Evolutionary conservation across 164 flowering plant genomes (phyloP).

Genomic region (Aristolochia californica): DNA sequence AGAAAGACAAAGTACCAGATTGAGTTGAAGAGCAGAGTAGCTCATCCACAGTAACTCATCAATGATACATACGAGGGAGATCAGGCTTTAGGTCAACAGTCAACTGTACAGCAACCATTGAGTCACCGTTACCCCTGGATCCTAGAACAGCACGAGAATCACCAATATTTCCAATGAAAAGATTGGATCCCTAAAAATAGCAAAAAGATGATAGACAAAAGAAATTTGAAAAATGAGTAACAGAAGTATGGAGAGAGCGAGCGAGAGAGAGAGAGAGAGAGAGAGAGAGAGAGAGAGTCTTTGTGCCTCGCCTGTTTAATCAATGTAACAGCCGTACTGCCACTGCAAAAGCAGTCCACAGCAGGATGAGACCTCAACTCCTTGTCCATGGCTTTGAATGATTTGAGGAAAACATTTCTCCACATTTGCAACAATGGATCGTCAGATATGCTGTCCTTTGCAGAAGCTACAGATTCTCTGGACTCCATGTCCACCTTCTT

Average conservation of each 20-base stretch:
- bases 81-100: slow-evolving; percentile 87
- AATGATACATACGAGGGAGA: slow-evolving; percentile 58
- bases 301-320: slow-evolving; percentile 58
- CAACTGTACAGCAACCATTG: slow-evolving; percentile 64
- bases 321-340: slow-evolving; percentile 84
- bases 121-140: slow-evolving; percentile 50
- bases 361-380: slow-evolving; percentile 70
- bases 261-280: background rate
- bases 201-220: slow-evolving; percentile 1
- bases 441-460: slow-evolving; percentile 33
- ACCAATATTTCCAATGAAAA: slow-evolving; percentile 80
- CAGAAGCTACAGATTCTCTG: slow-evolving; percentile 18
- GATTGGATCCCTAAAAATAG: slow-evolving; percentile 60
- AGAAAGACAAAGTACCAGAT: background rate
- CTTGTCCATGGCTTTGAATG: slow-evolving; percentile 87
- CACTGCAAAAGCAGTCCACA: slow-evolving; percentile 91
- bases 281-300: background rate
- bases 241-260: background rate
- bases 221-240: background rate
- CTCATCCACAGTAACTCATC: background rate
- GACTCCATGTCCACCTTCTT: slow-evolving; percentile 26
- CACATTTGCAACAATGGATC: slow-evolving; percentile 36
- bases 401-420: slow-evolving; percentile 72
- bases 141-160: slow-evolving; percentile 94
- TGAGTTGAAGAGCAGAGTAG: background rate